phyloP scores from a whole-genome alignment of 23 red algal genomes.

The Gracilariopsis chorda region DNA sequence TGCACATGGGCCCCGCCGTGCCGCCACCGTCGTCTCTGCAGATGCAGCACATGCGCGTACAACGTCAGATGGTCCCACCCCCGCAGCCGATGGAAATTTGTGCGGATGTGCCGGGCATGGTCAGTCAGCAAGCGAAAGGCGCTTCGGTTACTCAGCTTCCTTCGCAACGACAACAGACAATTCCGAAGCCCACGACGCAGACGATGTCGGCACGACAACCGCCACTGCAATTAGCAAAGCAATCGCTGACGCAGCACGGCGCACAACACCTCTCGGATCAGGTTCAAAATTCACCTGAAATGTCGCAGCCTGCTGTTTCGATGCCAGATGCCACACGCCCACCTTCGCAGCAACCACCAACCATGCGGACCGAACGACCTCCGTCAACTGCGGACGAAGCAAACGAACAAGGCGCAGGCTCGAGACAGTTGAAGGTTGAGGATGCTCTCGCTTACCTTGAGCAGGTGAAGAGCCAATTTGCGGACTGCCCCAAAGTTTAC shows the following conservation, averaged over 20 bases:
- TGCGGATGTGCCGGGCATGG: not conserved
- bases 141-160: not conserved
- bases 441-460: slow-evolving; percentile 96
- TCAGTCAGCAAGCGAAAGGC: not conserved
- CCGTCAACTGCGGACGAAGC: not conserved
- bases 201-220: not conserved
- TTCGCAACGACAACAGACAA: not conserved
- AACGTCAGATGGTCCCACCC: not conserved
- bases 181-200: not conserved
- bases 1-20: not conserved
- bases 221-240: not conserved
- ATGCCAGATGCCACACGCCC: not conserved
- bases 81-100: not conserved
- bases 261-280: not conserved
- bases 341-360: not conserved
- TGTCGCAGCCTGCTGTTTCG: not conserved
- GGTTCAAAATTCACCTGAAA: slow-evolving; percentile 16
- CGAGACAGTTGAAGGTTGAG: slow-evolving; percentile 90
- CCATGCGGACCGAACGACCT: not conserved
- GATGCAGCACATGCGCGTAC: not conserved
- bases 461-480: slow-evolving; percentile 92
- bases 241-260: not conserved
- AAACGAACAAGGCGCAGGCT: slow-evolving; percentile 11
- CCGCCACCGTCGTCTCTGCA: not conserved
- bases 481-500: slow-evolving; percentile 77